Evolutionary conservation across 805 yeast species (phyloP), one percentile per base, ranked within the genome.

Genomic region (Suhomyces faveliae): DNA sequence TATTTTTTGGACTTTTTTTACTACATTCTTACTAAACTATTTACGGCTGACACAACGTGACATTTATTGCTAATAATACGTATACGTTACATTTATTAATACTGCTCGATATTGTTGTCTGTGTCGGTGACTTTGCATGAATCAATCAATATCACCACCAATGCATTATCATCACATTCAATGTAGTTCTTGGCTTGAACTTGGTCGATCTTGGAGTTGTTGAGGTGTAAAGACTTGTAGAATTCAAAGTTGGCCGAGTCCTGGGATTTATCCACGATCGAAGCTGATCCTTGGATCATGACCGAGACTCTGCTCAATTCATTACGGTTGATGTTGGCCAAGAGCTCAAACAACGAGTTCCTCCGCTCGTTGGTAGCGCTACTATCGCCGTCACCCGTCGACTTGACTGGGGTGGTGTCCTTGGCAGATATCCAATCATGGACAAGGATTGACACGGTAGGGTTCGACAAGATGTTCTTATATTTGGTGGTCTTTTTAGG

Each of bases 401-500:
- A 7, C 3, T 15, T 30, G 15, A 21, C 52, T n/a, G 23, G 27
- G n/a, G 47, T 47, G 2, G 62, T 57, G 2, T 59, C 49, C 57
- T 77, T 76, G 3, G 86, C 81, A 1, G 89, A 78, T 12, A 86
- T 79, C 97, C 97, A 91, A 59, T 92, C 98, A 62, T 92, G 98
- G 38, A 92, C 81, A 50, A 92, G 73, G 40, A 92, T 63, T 0
- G 96, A 85, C 5, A 92, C 96, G 37, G 80, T 76, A 7, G 92
- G 90, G 61, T 92, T 92, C 33, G 67, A 66, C 11, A 64, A 52
- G 43, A 92, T 79, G 66, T 92, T 91, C 29, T 75, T 67, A 64
- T 78, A 88, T 67, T 91, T 92, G 50, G 81, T 81, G 8, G 97
- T 89, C 46, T 77, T 68, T 49, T 77, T 79, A 1, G 84, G 83